Conservation (phyloP, 192 early-diverging fungal species). For the Coemansia sp. region DNA sequence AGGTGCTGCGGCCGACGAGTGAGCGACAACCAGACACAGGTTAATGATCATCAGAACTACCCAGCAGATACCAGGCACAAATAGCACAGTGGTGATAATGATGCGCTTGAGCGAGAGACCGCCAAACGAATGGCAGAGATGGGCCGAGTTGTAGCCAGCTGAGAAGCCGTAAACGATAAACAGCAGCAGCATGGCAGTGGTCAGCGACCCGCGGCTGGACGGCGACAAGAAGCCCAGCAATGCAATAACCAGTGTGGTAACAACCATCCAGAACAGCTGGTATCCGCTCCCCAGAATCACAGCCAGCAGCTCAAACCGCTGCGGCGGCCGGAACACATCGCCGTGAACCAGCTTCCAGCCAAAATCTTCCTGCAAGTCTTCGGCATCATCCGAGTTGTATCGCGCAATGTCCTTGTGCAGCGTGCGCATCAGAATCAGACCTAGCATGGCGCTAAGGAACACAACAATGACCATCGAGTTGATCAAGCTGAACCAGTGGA, state of each 20-base stretch:
- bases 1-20: constrained; percentile 87
- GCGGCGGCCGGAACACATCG: constrained; percentile 94
- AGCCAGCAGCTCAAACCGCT: constrained; percentile 69
- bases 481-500: constrained; percentile 94
- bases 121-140: constrained; percentile 91
- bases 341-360: constrained; percentile 98
- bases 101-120: constrained; percentile 87
- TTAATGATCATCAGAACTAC: constrained; percentile 71
- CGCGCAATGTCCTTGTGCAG: constrained; percentile 91
- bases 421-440: constrained; percentile 83
- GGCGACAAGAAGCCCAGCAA: constrained; percentile 94
- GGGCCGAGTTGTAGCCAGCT: constrained; percentile 88
- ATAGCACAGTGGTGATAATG: constrained; percentile 74
- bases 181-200: constrained; percentile 89
- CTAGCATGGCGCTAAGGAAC: constrained; percentile 89
- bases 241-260: constrained; percentile 81
- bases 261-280: constrained; percentile 74
- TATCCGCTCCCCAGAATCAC: constrained; percentile 84
- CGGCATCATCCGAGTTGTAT: constrained; percentile 72
- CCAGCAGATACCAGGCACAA: constrained; percentile 73
- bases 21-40: constrained; percentile 75
- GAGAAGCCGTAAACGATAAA: constrained; percentile 85
- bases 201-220: constrained; percentile 86
- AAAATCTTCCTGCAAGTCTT: constrained; percentile 89
- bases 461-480: constrained; percentile 94